Percentiles rank a stretch among this genome's conserved stretches.
phyloP scores from a whole-genome alignment of 768 basidiomycete genomes.

The Mrakia blollopis region DNA sequence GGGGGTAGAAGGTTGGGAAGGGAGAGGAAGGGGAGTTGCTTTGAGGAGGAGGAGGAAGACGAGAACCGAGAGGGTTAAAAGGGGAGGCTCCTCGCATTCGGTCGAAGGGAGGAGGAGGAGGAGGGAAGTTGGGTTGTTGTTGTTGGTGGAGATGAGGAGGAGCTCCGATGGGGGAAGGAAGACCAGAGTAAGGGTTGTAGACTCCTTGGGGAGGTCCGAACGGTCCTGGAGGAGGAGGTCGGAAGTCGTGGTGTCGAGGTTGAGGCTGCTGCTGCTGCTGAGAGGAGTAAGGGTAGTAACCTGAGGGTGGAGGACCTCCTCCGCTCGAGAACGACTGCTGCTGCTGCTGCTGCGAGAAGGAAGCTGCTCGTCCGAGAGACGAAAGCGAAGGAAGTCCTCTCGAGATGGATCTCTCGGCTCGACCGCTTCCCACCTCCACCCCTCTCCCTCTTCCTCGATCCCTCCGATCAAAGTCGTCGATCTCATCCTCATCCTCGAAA shows the following conservation, averaged over 20 bases:
- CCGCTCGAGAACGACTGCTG: conserved; percentile 15
- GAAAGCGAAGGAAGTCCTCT: background rate
- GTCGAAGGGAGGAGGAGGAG: conserved; percentile 1
- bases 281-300: background rate
- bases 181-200: conserved; percentile 21
- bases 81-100: background rate
- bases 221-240: conserved; percentile 4
- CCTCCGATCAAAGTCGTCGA: conserved; percentile 15
- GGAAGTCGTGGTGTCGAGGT: conserved; percentile 1
- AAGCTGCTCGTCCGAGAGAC: background rate
- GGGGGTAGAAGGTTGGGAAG: conserved; percentile 13
- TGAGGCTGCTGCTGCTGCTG: too few species aligned
- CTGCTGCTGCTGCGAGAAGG: conserved; percentile 15
- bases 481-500: background rate
- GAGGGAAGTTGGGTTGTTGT: background rate
- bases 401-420: conserved; percentile 11
- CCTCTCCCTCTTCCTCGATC: conserved; percentile 15
- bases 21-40: background rate
- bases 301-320: background rate
- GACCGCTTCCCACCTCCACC: conserved; percentile 9
- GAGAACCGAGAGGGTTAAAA: background rate
- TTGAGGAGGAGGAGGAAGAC: background rate
- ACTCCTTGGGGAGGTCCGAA: background rate
- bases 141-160: background rate
- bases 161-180: conserved; percentile 10